phyloP scores from a whole-genome alignment of 106 monocot genomes.

The Platanthera zijinensis region DNA sequence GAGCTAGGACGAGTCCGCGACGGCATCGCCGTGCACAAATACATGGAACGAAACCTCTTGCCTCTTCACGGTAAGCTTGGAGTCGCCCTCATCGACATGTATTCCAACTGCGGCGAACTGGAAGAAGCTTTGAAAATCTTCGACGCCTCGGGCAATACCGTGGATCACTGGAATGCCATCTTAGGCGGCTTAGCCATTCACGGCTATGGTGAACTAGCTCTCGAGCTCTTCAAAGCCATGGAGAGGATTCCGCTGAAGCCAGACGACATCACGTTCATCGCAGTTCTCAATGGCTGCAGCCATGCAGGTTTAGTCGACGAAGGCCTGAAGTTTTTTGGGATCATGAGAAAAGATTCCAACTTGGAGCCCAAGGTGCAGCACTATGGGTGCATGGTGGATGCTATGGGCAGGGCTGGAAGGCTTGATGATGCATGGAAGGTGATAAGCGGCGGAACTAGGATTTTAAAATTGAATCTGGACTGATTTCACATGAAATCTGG shows the following conservation, averaged over 20 bases:
- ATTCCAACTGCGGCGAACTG: conserved; percentile 47
- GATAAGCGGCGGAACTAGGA: too few species aligned
- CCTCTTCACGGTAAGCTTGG: conserved; percentile 35
- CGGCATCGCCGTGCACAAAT: conserved; percentile 32
- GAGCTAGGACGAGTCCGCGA: conserved; percentile 27
- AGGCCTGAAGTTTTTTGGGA: conserved; percentile 35
- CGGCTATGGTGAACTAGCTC: conserved; percentile 27
- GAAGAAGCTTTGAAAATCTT: conserved; percentile 39
- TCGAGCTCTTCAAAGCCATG: conserved; percentile 39
- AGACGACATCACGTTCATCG: conserved; percentile 57
- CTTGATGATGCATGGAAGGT: conserved; percentile 51
- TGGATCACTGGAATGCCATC: conserved; percentile 64
- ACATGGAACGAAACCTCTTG: conserved; percentile 19
- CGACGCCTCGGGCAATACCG: conserved; percentile 15
- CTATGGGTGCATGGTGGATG: conserved; percentile 65
- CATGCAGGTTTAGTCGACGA: conserved; percentile 50
- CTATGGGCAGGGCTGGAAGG: conserved; percentile 39
- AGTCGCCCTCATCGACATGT: conserved; percentile 57
- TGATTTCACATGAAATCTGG: too few species aligned
- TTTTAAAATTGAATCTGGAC: too few species aligned
- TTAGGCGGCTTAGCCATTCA: conserved; percentile 49
- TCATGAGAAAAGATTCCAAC: conserved; percentile 24
- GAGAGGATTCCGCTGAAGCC: conserved; percentile 17
- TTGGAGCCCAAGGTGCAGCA: conserved; percentile 48
- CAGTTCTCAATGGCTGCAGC: conserved; percentile 50